These are phyloP conservation scores for Angophora floribunda DNA, from an alignment of 345 rosid genomes.

Conservation along the genomic window DNA sequence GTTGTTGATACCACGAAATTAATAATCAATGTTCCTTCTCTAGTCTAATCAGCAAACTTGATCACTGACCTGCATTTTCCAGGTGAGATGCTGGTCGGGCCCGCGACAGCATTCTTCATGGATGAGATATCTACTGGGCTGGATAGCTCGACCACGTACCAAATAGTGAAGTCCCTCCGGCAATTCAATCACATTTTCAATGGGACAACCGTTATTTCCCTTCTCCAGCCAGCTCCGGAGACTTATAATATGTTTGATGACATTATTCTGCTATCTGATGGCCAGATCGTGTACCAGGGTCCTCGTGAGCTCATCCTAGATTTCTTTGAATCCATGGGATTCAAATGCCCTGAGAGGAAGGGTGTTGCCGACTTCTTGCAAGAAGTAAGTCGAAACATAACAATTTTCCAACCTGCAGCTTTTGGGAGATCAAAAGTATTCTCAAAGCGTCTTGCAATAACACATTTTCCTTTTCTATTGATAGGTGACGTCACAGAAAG, in stretches of 20 bases:
- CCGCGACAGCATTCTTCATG: conserved; percentile 57
- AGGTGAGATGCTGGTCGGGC: conserved; percentile 81
- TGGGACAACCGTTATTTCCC: conserved; percentile 64
- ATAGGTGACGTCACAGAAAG: conserved; percentile 70
- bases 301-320: conserved; percentile 46
- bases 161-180: conserved; percentile 48
- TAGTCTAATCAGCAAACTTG: background rate
- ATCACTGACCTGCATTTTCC: background rate
- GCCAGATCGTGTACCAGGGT: conserved; percentile 65
- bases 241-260: conserved; percentile 75
- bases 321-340: conserved; percentile 57
- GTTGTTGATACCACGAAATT: background rate
- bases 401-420: background rate
- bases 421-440: background rate
- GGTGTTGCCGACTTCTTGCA: conserved; percentile 76
- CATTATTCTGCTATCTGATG: conserved; percentile 54
- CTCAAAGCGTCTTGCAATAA: background rate
- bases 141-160: conserved; percentile 71
- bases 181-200: conserved; percentile 43
- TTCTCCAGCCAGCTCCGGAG: conserved; percentile 85
- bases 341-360: conserved; percentile 71
- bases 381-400: conserved; percentile 32
- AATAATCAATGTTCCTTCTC: background rate
- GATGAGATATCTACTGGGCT: conserved; percentile 79
- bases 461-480: background rate